Evolutionary conservation across 805 yeast species (phyloP), one percentile per base, ranked within the genome.

Genomic region (Starmerella floris): DNA sequence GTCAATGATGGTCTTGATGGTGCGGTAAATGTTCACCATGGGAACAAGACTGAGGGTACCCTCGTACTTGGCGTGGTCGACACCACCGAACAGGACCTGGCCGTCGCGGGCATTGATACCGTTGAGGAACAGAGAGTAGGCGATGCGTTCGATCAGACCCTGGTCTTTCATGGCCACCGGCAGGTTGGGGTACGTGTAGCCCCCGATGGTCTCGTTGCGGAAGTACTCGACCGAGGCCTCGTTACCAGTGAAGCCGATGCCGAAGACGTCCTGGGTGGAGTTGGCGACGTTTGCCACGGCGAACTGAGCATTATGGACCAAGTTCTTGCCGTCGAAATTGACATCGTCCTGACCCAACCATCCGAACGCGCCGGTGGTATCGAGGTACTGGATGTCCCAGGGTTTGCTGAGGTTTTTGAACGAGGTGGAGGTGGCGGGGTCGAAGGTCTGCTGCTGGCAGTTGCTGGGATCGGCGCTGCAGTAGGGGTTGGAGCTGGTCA

Each of bases 201-300:
- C 46, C 2, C 30, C 32, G 27, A 16, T 5, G 6, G 44, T 35
- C 10, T 42, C 49, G 15, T 49, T 39, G 19, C 40, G 31, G 38
- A 31, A 34, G 39, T 34, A 36, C 15, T 23, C 21, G 17, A 44
- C 37, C 5, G 55, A 47, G 9, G 60, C 57, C 49, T 59, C 66
- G 28, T 51, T 50, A 8, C 50, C 51, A 3, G 48, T 41, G 39
- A 56, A 56, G 9, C 65, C 65, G n/a, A 63, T 55, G 23, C 67
- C 67, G 45, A 82, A 60, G 22, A 83, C 88, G 43, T 84, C 84
- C 51, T 67, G 60, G 2, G 71, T 58, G 3, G 85, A 76, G 46
- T 74, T 72, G 1, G 85, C 69, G 33, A 59, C 56, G 55, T 74
- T 74, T 3, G 79, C 84, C n/a, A 81, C 73, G 1, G 87, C 94